Conservation (phyloP, 164 flowering plant species). For the Chimonanthus salicifolius region DNA sequence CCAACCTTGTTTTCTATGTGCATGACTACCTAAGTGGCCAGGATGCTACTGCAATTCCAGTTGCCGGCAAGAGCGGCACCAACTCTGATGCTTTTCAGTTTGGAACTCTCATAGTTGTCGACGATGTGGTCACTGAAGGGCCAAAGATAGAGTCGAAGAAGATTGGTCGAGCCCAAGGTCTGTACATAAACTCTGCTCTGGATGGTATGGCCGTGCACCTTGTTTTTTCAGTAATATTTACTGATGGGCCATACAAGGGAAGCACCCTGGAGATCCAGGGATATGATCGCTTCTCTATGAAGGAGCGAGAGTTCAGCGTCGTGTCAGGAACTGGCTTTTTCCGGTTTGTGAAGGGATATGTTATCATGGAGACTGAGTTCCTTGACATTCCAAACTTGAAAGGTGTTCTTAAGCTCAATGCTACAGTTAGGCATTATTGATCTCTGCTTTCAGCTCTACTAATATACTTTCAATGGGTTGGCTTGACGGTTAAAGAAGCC, state of each 20-base stretch:
- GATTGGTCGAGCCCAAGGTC: slow-evolving; percentile 14
- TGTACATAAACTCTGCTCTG: slow-evolving; percentile 13
- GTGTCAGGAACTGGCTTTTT: slow-evolving; percentile 11
- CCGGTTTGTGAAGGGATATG: slow-evolving; percentile 14
- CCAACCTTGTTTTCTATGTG: slow-evolving; percentile 9
- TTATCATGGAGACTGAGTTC: slow-evolving; percentile 9
- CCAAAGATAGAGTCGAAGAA: slow-evolving; percentile 2
- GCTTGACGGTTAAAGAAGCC: too few relatives aligned
- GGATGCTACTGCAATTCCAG: slow-evolving; percentile 1
- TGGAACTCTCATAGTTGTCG: slow-evolving; percentile 12
- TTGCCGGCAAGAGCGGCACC: slow-evolving; percentile 3
- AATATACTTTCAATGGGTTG: too few relatives aligned
- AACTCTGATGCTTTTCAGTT: slow-evolving; percentile 3
- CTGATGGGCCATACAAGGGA: slow-evolving; percentile 13
- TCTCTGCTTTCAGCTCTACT: background rate
- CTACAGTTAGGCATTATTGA: slow-evolving; percentile 8
- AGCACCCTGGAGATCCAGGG: slow-evolving; percentile 19
- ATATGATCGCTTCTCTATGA: slow-evolving; percentile 4
- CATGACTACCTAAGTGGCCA: slow-evolving; percentile 12
- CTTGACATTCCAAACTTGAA: slow-evolving; percentile 1
- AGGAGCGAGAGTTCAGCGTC: slow-evolving; percentile 10
- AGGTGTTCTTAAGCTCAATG: slow-evolving; percentile 10
- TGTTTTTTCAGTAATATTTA: slow-evolving; percentile 10
- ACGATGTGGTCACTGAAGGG: slow-evolving; percentile 12
- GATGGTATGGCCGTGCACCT: slow-evolving; percentile 11